Evolutionary conservation across 2,329 filamentous ascomycete genomes (phyloP).

Genomic region (Tolypocladium sp.): DNA sequence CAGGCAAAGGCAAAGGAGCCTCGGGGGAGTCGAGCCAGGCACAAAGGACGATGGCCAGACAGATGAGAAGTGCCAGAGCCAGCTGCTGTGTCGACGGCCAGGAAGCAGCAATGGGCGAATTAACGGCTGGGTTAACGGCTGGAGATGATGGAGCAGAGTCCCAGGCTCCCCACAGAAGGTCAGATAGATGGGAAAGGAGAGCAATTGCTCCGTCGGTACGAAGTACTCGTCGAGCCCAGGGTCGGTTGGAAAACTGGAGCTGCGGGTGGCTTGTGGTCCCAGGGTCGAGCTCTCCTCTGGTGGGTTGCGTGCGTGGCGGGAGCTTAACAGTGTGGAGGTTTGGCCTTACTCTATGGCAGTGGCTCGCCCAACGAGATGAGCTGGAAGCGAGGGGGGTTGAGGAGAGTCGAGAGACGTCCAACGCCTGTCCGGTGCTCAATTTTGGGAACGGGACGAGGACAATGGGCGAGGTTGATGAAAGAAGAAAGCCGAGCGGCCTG

Average conservation of each 20-base stretch:
- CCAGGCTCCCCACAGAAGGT: background rate
- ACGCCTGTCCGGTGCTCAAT: background rate
- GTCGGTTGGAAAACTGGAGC: constrained; percentile 7
- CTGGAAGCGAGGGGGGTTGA: background rate
- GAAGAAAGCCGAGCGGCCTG: background rate
- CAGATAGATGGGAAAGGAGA: background rate
- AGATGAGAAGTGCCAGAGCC: background rate
- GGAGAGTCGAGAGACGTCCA: background rate
- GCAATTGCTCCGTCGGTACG: background rate
- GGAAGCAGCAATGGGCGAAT: background rate
- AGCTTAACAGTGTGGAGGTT: background rate
- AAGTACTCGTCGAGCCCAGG: background rate
- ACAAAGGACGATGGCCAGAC: background rate
- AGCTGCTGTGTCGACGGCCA: background rate
- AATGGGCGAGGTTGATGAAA: background rate
- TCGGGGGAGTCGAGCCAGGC: background rate
- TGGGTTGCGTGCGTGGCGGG: background rate
- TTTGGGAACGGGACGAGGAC: background rate
- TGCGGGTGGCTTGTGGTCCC: constrained; percentile 1
- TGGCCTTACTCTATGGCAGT: background rate
- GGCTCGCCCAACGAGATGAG: background rate
- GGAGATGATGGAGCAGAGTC: background rate
- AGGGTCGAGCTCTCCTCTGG: background rate
- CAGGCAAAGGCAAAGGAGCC: background rate
- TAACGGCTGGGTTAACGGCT: background rate